phyloP scores from a whole-genome alignment of 768 basidiomycete species.

The Trichaptum fuscoviolaceum region DNA sequence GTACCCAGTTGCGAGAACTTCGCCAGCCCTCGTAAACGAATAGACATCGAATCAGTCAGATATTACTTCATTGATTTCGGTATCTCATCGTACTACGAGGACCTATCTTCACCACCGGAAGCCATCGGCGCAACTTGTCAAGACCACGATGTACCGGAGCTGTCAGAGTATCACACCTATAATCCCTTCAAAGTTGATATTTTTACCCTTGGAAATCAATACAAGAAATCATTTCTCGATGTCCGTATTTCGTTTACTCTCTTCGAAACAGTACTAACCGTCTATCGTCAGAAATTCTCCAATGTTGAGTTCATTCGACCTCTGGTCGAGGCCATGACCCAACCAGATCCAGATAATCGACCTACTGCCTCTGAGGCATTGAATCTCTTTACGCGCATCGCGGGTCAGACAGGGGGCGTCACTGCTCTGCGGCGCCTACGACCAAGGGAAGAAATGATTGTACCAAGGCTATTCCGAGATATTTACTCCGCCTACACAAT shows the following conservation, averaged over 20 bases:
- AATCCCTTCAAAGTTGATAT: conserved; percentile 28
- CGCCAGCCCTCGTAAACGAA: not conserved
- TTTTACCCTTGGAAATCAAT: conserved; percentile 23
- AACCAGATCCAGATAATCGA: not conserved
- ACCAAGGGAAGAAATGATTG: too few species aligned
- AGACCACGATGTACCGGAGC: not conserved
- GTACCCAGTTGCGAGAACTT: not conserved
- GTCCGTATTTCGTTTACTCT: not conserved
- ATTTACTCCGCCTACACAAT: too few species aligned
- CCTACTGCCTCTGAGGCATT: conserved; percentile 3
- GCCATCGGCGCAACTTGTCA: conserved; percentile 8
- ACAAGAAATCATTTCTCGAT: conserved; percentile 7
- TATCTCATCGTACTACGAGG: conserved; percentile 4
- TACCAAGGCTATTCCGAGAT: too few species aligned
- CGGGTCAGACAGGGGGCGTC: too few species aligned
- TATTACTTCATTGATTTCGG: conserved; percentile 3
- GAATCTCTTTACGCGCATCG: not conserved
- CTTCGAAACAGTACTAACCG: not conserved
- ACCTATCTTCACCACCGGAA: conserved; percentile 9
- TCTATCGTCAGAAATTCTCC: not conserved
- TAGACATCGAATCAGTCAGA: not conserved
- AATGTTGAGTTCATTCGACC: not conserved
- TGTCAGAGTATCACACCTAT: conserved; percentile 11
- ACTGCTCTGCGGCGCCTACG: too few species aligned
- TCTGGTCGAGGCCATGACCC: not conserved